Base-by-base conservation (phyloP, 2,329 filamentous ascomycete species). In the Tolypocladium ovalisporum region DNA sequence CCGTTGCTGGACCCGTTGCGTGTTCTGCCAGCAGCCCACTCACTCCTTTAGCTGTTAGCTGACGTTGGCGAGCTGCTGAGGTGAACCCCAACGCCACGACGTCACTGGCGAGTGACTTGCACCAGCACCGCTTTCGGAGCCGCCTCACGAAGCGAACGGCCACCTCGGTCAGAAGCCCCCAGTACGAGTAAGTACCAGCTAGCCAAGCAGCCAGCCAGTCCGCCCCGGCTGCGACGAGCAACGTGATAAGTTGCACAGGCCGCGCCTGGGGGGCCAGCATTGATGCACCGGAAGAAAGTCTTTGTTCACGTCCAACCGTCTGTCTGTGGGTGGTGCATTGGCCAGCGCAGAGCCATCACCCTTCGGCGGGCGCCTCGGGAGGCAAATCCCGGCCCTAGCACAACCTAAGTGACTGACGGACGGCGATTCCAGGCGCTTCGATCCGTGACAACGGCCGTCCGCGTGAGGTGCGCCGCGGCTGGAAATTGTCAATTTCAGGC, bases 61-160 rank as follows among this genome's bases (percentile, higher is more conserved):
- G 32, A 34, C 32, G 13, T 12, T 19, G 8, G 27, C 13, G 44
- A 24, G 44, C 44, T 49, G 24, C 44, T 49, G 44, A 44, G 15
- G 44, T 32, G 44, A 57, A 53, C 52, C 24, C 22, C 57, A 51
- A n/a, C 54, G 57, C 54, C 36, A 56, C 57, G 35, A 57, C 56
- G 56, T 57, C 56, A 57, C 52, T 22, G 29, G 29, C 57, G 42
- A 22, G 24, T 24, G 47, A 40, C 35, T 42, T 44, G 24, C 32
- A 35, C 51, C 42, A 2, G 22, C 42, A 58, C 57, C 57, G 57
- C 49, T 56, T 56, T 58, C 57, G 51, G 44, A 32, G 44, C 44
- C 44, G 27, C 44, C 44, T 49, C 44, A 29, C 44, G 15, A 49
- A 32, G 13, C 44, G 24, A 32, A 29, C 44, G 44, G 44, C 44